Percentiles rank a stretch among this genome's conserved stretches.
Conservation (phyloP, 306 rosid genomes). For the Cicer pinnatifidum region DNA sequence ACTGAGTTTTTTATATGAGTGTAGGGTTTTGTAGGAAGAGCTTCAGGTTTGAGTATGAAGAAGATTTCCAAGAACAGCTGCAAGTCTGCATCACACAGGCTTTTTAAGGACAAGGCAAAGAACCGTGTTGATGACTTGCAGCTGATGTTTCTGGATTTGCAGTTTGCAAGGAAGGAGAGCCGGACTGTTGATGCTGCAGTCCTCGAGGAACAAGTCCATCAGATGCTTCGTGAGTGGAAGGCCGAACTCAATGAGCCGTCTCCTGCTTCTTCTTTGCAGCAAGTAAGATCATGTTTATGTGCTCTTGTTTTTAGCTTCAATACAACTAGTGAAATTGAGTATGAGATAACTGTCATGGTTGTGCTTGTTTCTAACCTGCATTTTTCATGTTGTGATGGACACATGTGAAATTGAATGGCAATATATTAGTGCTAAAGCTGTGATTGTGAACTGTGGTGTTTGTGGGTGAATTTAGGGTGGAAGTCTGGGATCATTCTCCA, state of each 20-base stretch:
- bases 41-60: conserved; percentile 65
- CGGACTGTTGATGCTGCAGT: conserved; percentile 74
- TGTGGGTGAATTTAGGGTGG: conserved; percentile 74
- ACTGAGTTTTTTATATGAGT: conserved; percentile 41
- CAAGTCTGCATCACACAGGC: conserved; percentile 90
- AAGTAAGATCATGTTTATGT: conserved; percentile 60
- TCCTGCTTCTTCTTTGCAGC: conserved; percentile 94
- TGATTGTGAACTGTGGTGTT: conserved; percentile 57
- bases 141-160: conserved; percentile 81
- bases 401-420: conserved; percentile 34
- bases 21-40: conserved; percentile 48
- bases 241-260: conserved; percentile 95
- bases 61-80: conserved; percentile 88
- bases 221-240: conserved; percentile 99
- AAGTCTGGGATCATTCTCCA: conserved; percentile 94
- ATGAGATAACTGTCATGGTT: conserved; percentile 20
- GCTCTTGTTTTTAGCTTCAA: conserved; percentile 20
- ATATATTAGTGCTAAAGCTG: conserved; percentile 46
- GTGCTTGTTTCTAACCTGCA: conserved; percentile 33
- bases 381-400: conserved; percentile 41
- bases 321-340: conserved; percentile 32
- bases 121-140: conserved; percentile 97
- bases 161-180: conserved; percentile 97
- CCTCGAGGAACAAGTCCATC: conserved; percentile 96
- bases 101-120: conserved; percentile 95